These are phyloP conservation scores for Trypanosoma boissoni DNA, from an alignment of 208 protist species.

Conservation along the genomic window DNA sequence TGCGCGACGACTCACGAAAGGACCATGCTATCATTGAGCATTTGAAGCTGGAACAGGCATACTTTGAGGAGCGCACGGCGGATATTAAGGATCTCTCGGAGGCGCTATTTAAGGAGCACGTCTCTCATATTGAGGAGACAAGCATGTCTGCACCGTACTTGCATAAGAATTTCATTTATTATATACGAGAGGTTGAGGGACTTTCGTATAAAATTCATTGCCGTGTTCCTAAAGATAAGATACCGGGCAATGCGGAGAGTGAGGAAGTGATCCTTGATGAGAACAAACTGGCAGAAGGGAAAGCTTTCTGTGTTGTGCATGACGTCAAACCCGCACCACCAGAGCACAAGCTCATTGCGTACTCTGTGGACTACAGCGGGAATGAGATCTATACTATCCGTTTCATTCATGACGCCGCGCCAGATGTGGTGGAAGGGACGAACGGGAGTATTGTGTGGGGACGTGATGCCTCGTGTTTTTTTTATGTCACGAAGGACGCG, in stretches of 20 bases:
- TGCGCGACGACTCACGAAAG: slow-evolving; percentile 74
- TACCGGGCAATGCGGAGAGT: slow-evolving; percentile 35
- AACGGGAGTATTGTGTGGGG: slow-evolving; percentile 80
- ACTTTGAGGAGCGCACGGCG: slow-evolving; percentile 64
- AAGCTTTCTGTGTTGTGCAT: slow-evolving; percentile 73
- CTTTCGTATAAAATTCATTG: slow-evolving; percentile 89
- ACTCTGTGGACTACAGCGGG: slow-evolving; percentile 82
- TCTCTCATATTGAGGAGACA: slow-evolving; percentile 85
- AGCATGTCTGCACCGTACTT: slow-evolving; percentile 73
- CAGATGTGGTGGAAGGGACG: slow-evolving; percentile 61
- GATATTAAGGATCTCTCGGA: slow-evolving; percentile 58
- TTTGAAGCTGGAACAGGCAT: slow-evolving; percentile 74
- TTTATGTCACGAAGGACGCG: slow-evolving; percentile 83
- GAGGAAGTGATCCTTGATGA: slow-evolving; percentile 83
- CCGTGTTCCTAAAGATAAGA: slow-evolving; percentile 48
- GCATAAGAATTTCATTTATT: slow-evolving; percentile 74
- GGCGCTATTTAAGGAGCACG: slow-evolving; percentile 78
- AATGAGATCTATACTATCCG: slow-evolving; percentile 85
- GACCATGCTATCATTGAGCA: slow-evolving; percentile 78
- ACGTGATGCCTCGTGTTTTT: slow-evolving; percentile 56
- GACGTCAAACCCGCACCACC: slow-evolving; percentile 53
- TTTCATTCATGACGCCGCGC: slow-evolving; percentile 36
- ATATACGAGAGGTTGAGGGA: slow-evolving; percentile 76
- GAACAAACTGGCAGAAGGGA: slow-evolving; percentile 80
- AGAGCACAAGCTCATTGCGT: slow-evolving; percentile 61